phyloP scores from a whole-genome alignment of 169 alveolate genomes.

The Eimeria tenella region DNA sequence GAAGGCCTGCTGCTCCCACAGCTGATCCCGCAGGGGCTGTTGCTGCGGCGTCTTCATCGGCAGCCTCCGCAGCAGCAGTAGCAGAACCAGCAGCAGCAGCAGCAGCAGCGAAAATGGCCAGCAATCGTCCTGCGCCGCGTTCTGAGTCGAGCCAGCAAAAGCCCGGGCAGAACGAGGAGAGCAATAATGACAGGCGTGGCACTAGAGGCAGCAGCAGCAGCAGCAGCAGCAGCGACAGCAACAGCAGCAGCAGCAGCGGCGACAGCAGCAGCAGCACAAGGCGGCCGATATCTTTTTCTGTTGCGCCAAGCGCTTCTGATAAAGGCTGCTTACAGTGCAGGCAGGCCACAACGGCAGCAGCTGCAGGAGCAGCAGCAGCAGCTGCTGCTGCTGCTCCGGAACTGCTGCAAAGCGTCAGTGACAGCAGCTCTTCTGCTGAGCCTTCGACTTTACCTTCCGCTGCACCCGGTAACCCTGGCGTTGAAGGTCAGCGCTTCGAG shows the following conservation, averaged over 20 bases:
- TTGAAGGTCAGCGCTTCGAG: not conserved
- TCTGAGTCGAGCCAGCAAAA: not conserved
- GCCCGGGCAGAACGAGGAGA: not conserved
- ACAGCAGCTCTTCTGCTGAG: no score
- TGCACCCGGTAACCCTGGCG: no score
- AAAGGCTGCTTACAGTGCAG: not conserved
- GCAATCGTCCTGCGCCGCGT: not conserved
- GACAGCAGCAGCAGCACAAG: slow-evolving; percentile 34
- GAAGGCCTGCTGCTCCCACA: not conserved
- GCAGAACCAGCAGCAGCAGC: not conserved
- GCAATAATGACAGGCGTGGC: not conserved
- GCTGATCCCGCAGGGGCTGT: not conserved
- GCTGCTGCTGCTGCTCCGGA: not conserved
- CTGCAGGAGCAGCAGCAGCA: not conserved
- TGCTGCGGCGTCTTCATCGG: not conserved
- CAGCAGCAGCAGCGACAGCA: not conserved
- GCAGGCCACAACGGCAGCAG: not conserved
- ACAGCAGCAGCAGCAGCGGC: slow-evolving; percentile 48
- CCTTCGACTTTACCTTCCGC: no score
- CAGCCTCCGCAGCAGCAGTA: not conserved
- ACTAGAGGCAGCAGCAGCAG: slow-evolving; percentile 1
- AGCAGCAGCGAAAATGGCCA: not conserved
- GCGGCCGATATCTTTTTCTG: slow-evolving; percentile 9
- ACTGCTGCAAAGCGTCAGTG: not conserved
- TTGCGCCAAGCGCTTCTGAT: not conserved